Conservation (phyloP, 352 stramenopile species). For the Phytophthora aleatoria region DNA sequence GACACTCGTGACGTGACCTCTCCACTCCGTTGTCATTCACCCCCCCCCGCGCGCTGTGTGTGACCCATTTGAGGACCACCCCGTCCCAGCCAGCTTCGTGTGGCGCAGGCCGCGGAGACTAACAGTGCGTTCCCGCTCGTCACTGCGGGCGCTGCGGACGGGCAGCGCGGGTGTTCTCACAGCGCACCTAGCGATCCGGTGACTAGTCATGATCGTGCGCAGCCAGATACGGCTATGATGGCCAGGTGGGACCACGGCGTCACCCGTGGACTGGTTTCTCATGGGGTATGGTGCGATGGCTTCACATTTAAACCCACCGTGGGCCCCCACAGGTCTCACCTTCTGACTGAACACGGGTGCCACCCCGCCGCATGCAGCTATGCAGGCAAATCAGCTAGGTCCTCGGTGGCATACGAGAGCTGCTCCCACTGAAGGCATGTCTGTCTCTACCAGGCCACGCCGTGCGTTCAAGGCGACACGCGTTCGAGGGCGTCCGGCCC, state of each 20-base stretch:
- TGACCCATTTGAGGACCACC: too few relatives aligned
- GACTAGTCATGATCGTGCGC: neutral
- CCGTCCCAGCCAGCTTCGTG: neutral
- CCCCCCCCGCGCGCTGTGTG: too few relatives aligned
- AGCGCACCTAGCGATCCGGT: neutral
- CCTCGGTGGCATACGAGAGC: neutral
- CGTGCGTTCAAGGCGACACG: too few relatives aligned
- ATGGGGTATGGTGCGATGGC: neutral
- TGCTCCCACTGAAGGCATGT: neutral
- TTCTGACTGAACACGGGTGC: neutral
- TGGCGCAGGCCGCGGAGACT: neutral
- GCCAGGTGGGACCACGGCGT: neutral
- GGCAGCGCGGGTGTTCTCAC: neutral
- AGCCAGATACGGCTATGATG: neutral
- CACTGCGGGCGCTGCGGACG: neutral
- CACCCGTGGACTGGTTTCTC: neutral
- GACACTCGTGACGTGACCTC: neutral
- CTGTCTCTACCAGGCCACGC: too few relatives aligned
- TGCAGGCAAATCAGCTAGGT: neutral
- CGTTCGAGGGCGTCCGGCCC: neutral
- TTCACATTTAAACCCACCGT: neutral
- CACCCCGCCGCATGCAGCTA: neutral
- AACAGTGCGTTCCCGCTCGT: neutral
- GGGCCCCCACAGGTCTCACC: neutral
- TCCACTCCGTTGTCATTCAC: neutral